Base-by-base conservation (phyloP, 164 flowering plant species). In the Vitis rotundifolia region DNA sequence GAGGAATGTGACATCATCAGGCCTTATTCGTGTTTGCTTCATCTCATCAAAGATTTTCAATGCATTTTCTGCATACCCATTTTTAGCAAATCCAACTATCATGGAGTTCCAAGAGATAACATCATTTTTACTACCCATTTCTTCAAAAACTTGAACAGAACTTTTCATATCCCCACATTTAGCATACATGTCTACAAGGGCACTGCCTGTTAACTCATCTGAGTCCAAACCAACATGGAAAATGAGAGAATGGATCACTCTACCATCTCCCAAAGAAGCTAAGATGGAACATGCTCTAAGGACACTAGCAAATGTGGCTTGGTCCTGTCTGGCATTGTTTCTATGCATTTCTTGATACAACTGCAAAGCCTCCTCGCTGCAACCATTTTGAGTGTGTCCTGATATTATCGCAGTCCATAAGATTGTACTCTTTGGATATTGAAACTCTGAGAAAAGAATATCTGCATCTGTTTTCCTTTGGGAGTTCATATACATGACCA, bases 111-210 rank as follows among this genome's bases (percentile, higher is more conserved):
- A 94, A 6, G 92, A 81, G 63, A 92, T 80, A 9, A 86, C 86
- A 66, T 81, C 89, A 67, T 75, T 66, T 81, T 82, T 91, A 55
- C 63, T 61, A 10, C 19, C 62, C 85, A 91, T 84, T 80, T 88
- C 91, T 31, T 70, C 64, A 72, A 94, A 94, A 73, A 89, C 92
- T 67, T 80, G 83, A 14, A 64, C 54, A 37, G 97, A 89, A 71
- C 88, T 82, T 60, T 61, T 75, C 54, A 91, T 75, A 66, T 89
- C 97, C 56, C 98, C 98, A 77, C 98, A 91, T 83, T 92, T 94
- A 22, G 97, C 90, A 83, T 92, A 92, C 95, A 92, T 91, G 79
- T 94, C 98, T 47, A 94, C 71, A 51, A 94, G 91, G 3, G 92
- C 84, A 77, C 93, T 87, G 57, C 89, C 16, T 8, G 89, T 87